Evolutionary conservation across 129 eudicot species (phyloP).

Genomic region (Tanacetum coccineum): DNA sequence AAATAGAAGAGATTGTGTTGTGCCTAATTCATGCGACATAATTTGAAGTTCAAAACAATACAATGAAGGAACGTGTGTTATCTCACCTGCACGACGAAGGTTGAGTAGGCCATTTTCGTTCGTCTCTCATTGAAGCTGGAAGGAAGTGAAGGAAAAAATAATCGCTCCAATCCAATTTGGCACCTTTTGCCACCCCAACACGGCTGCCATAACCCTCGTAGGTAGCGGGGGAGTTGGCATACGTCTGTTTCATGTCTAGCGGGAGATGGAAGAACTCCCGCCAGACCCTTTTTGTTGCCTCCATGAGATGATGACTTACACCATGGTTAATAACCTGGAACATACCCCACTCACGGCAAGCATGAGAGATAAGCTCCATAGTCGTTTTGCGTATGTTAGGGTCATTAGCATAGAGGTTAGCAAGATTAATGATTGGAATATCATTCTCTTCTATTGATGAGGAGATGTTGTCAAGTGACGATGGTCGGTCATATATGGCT

Average conservation of each 20-base stretch:
- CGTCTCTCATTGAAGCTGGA: conserved; percentile 40
- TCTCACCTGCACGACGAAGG: conserved; percentile 55
- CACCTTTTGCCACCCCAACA: conserved; percentile 59
- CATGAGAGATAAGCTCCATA: conserved; percentile 28
- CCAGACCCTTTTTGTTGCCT: conserved; percentile 44
- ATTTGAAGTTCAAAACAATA: too few species aligned
- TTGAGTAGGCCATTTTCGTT: conserved; percentile 51
- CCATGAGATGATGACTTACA: conserved; percentile 48
- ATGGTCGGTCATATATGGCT: conserved; percentile 45
- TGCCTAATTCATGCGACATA: too few species aligned
- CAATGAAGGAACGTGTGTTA: neutral
- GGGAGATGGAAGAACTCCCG: conserved; percentile 59
- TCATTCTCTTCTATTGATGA: neutral
- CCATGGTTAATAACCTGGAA: conserved; percentile 80
- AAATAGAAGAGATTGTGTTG: too few species aligned
- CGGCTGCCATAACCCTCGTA: conserved; percentile 80
- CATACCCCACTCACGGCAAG: conserved; percentile 70
- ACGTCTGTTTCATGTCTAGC: conserved; percentile 46
- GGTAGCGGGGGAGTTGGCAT: conserved; percentile 56
- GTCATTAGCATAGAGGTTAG: conserved; percentile 33
- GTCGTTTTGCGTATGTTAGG: conserved; percentile 15
- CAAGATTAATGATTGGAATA: conserved; percentile 36
- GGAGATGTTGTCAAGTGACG: neutral
- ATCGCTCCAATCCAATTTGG: conserved; percentile 70
- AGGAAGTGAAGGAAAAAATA: conserved; percentile 58